Evolutionary conservation across 192 early-diverging fungal species (phyloP), one percentile per base, ranked within the genome.

Genomic region (Coemansia reversa): DNA sequence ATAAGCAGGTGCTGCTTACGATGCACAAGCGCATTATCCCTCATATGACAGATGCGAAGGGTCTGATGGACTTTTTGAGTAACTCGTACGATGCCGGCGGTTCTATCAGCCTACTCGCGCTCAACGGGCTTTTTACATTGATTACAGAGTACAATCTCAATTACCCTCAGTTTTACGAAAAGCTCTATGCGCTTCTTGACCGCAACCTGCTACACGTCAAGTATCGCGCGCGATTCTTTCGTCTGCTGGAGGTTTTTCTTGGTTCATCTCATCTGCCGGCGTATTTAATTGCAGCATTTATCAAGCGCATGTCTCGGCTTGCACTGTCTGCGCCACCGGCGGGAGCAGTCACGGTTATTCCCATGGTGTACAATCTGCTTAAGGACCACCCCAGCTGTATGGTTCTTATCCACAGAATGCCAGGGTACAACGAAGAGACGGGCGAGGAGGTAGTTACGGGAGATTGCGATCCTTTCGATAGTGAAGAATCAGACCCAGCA

Each of bases 131-230:
- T 19, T 99, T 98, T 57, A 94, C 96, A 18, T 82, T 99, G 64
- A 96, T 99, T 51, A 79, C 85, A n/a, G 89, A 98, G 64, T 88
- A 99, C 77, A 96, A 95, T 65, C 79, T 99, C 29, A 94, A 97
- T 82, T 99, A 99, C 67, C 95, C 95, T n/a, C 90, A 94, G 69
- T 99, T 99, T 66, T 99, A 95, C 76, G 82, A 84, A 45, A 96
- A 97, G 74, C 89, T 99, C 23, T 99, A 99, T 66, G 84, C 85
- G 42, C 76, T 99, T 52, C 85, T 99, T 25, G 94, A 99, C 68
- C 85, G 87, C 55, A 88, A 95, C 64, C 60, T 99, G 22, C 82
- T 97, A 73, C 92, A 95, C 70, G 90, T 93, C 58, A 97, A 95
- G 84, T 98, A 97, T 84, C 87, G 93, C 19, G 90, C 95, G 8